phyloP scores from a whole-genome alignment of 1,139 yeast species.

The Saccharomyces uvarum region DNA sequence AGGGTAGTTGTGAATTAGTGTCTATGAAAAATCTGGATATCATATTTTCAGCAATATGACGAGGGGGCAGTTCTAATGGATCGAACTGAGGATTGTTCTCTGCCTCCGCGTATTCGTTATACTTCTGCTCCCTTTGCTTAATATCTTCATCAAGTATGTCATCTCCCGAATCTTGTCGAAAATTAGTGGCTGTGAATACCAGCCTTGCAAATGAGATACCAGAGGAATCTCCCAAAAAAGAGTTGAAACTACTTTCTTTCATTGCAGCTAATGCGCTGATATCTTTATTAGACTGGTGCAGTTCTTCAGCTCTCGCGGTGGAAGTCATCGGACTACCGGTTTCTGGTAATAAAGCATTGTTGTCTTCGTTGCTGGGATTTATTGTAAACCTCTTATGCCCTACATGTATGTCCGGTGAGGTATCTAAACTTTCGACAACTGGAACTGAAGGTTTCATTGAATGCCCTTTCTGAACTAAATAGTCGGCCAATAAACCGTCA shows the following conservation, averaged over 20 bases:
- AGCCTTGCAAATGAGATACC: slow-evolving; percentile 68
- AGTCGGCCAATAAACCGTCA: slow-evolving; percentile 18
- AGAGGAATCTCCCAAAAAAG: slow-evolving; percentile 47
- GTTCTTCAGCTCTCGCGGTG: slow-evolving; percentile 12
- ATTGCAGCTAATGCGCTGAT: slow-evolving; percentile 19
- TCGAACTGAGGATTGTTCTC: slow-evolving; percentile 16
- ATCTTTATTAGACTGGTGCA: slow-evolving; percentile 20
- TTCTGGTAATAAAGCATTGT: slow-evolving; percentile 7
- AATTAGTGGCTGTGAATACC: slow-evolving; percentile 67
- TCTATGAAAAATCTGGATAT: slow-evolving; percentile 67
- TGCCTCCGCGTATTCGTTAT: slow-evolving; percentile 15
- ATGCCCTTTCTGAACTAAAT: slow-evolving; percentile 19
- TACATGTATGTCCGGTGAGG: background rate
- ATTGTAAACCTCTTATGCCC: background rate
- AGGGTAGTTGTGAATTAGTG: slow-evolving; percentile 73
- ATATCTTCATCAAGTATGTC: slow-evolving; percentile 21
- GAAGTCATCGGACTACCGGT: slow-evolving; percentile 8
- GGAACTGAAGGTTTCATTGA: background rate
- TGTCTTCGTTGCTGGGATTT: background rate
- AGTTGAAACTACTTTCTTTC: slow-evolving; percentile 31
- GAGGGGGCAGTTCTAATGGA: slow-evolving; percentile 48
- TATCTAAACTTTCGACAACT: background rate
- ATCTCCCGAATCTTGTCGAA: slow-evolving; percentile 35
- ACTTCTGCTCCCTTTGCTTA: slow-evolving; percentile 19
- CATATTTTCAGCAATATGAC: slow-evolving; percentile 59